Conservation (phyloP, 805 yeast species). For the Barnettozyma sp. region DNA sequence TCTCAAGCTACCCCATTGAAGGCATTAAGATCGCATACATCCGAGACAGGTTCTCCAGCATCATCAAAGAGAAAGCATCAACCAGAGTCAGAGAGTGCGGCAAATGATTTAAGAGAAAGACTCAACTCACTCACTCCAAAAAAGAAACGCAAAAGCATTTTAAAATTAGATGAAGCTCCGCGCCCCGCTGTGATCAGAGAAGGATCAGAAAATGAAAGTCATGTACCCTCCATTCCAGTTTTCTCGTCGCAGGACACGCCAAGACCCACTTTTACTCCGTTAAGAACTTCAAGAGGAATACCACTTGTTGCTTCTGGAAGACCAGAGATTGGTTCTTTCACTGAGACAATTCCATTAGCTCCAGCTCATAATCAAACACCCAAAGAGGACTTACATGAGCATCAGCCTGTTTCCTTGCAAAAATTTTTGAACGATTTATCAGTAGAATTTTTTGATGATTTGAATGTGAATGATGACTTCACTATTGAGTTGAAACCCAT, state of each 20-base stretch:
- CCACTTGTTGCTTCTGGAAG: slow-evolving; percentile 15
- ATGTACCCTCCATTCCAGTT: slow-evolving; percentile 2
- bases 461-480: slow-evolving; percentile 22
- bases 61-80: slow-evolving; percentile 19
- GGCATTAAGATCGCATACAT: slow-evolving; percentile 23
- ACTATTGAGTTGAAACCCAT: slow-evolving; percentile 15
- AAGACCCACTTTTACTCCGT: slow-evolving; percentile 23
- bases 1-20: slow-evolving; percentile 19
- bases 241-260: slow-evolving; percentile 10
- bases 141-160: slow-evolving; percentile 14
- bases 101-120: slow-evolving; percentile 18
- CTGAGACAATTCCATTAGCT: slow-evolving; percentile 19
- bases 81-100: slow-evolving; percentile 6
- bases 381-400: slow-evolving; percentile 10
- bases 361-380: slow-evolving; percentile 20
- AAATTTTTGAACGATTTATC: slow-evolving; percentile 22
- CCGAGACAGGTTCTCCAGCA: slow-evolving; percentile 26
- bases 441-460: slow-evolving; percentile 24
- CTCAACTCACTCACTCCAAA: slow-evolving; percentile 24
- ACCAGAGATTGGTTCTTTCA: slow-evolving; percentile 12
- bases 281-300: slow-evolving; percentile 16
- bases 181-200: neutral
- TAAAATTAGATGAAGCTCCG: neutral
- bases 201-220: neutral
- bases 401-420: slow-evolving; percentile 21